Percentiles rank a stretch among this genome's conserved stretches.
Evolutionary conservation across 169 alveolate genomes (phyloP).

Genomic region (Theileria parva): DNA sequence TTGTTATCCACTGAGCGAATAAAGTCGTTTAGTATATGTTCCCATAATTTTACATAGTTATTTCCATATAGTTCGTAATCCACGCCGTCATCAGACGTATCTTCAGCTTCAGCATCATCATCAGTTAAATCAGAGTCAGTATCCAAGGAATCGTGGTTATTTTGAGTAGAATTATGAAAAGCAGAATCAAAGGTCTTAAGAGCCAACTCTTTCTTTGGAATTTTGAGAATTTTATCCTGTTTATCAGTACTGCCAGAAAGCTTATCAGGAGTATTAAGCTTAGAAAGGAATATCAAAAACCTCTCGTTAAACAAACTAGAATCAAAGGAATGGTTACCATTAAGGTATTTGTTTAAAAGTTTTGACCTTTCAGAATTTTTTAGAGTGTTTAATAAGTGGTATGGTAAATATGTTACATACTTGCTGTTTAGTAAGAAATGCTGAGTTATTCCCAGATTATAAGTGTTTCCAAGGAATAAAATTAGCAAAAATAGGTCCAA

Average conservation of each 20-base stretch:
- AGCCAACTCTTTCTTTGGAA: conserved; percentile 8
- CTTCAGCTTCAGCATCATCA: conserved; percentile 2
- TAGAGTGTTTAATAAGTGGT: background rate
- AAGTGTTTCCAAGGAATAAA: background rate
- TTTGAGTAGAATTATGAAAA: background rate
- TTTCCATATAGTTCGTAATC: conserved; percentile 1
- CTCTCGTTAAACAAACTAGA: background rate
- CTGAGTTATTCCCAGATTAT: conserved; percentile 11
- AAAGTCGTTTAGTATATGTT: conserved; percentile 12
- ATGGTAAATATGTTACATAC: background rate
- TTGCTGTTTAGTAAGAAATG: conserved; percentile 16
- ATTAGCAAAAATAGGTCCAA: background rate
- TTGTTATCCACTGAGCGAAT: conserved; percentile 8
- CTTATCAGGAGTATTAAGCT: conserved; percentile 8
- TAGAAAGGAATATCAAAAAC: conserved; percentile 12
- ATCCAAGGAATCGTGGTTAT: background rate
- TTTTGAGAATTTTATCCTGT: conserved; percentile 1
- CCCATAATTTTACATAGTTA: conserved; percentile 45
- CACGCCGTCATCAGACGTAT: background rate
- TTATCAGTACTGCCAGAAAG: background rate
- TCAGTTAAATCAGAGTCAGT: background rate
- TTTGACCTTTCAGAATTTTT: background rate
- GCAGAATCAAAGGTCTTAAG: background rate
- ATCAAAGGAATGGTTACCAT: background rate
- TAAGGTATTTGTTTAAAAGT: background rate